These are phyloP conservation scores for Fusarium nygamai DNA, from an alignment of 2,329 filamentous ascomycete species.

Conservation along the genomic window DNA sequence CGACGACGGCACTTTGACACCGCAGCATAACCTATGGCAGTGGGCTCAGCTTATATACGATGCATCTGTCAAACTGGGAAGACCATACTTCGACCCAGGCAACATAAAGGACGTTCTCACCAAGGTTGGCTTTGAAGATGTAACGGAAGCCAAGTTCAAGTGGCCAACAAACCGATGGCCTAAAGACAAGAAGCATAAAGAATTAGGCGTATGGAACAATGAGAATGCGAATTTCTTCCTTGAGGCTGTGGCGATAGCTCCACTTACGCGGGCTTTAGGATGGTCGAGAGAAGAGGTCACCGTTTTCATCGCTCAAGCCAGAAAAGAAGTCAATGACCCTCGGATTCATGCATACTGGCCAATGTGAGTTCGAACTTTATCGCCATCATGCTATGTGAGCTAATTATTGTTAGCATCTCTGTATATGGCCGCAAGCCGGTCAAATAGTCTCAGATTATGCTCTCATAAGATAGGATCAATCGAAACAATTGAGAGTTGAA, in stretches of 20 bases:
- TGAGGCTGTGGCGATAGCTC: constrained; percentile 2
- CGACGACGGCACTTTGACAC: not conserved
- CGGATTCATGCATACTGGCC: constrained; percentile 28
- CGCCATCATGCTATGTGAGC: not conserved
- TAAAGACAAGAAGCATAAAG: constrained; percentile 20
- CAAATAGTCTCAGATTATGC: not conserved
- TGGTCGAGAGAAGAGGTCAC: constrained; percentile 21
- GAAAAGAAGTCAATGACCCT: constrained; percentile 12
- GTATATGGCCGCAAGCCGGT: constrained; percentile 2
- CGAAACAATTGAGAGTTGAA: not conserved
- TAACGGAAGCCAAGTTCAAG: not conserved
- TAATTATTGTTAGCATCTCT: not conserved
- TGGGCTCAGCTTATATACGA: constrained; percentile 2
- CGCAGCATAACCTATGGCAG: not conserved
- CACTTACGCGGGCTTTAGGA: constrained; percentile 5
- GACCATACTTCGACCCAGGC: not conserved
- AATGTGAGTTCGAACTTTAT: not conserved
- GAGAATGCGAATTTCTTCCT: constrained; percentile 12
- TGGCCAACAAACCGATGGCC: constrained; percentile 28
- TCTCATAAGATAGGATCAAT: not conserved
- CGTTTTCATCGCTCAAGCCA: constrained; percentile 11
- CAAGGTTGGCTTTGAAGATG: constrained; percentile 9
- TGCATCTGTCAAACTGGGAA: constrained; percentile 8
- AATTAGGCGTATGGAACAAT: constrained; percentile 16
- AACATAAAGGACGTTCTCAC: not conserved